A percentile compares a stretch with the other conserved stretches of the same genome.
Conservation (phyloP, 768 basidiomycete species). For the Auricularia heimuer region DNA sequence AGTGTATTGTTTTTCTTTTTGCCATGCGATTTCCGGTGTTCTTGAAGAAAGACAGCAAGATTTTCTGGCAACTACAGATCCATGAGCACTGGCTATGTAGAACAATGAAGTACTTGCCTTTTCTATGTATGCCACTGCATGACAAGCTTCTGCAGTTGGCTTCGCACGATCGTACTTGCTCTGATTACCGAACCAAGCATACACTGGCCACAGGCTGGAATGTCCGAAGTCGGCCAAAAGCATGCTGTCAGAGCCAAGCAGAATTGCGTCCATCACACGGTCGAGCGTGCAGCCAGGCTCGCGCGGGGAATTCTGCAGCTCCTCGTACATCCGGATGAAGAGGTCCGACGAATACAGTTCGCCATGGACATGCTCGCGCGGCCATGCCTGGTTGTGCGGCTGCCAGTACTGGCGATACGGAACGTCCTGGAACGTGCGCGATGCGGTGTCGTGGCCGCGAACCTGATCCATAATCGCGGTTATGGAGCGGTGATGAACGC, state of each 20-base stretch:
- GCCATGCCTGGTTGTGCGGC: constrained; percentile 5
- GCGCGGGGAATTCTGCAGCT: constrained; percentile 14
- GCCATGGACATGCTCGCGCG: constrained; percentile 13
- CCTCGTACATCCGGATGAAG: constrained; percentile 15
- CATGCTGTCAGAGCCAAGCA: constrained; percentile 26
- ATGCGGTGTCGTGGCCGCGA: neutral
- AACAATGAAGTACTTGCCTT: neutral
- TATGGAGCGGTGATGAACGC: constrained; percentile 16
- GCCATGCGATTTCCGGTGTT: neutral
- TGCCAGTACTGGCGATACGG: constrained; percentile 20
- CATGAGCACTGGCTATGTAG: neutral
- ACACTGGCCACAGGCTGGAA: constrained; percentile 26
- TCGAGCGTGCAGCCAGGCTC: constrained; percentile 16
- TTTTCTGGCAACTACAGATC: neutral
- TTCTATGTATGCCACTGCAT: constrained; percentile 34
- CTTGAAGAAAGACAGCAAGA: neutral
- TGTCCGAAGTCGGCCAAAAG: constrained; percentile 24
- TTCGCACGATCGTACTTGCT: constrained; percentile 30
- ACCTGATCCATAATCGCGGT: constrained; percentile 11
- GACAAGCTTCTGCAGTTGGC: constrained; percentile 22
- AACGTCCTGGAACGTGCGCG: constrained; percentile 17
- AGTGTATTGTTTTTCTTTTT: constrained; percentile 4
- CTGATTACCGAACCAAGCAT: constrained; percentile 27
- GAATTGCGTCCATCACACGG: constrained; percentile 14
- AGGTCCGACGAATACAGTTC: constrained; percentile 18